Conservation (phyloP, 1,284 basidiomycete genomes). For the Apiotrichum veenhuisii region DNA sequence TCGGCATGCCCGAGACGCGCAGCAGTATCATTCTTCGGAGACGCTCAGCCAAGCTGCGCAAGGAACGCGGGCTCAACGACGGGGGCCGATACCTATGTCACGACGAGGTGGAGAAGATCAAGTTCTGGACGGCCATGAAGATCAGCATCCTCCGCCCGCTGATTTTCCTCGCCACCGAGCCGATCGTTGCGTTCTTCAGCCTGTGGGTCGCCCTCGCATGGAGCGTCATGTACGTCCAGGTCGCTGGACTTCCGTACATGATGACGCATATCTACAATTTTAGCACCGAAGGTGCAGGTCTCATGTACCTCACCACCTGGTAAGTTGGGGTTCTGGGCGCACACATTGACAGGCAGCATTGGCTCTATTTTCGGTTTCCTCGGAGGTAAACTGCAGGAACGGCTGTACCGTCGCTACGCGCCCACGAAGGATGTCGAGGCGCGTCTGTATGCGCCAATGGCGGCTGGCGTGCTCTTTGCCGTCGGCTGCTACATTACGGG, state of each 20-base stretch:
- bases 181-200: slow-evolving; percentile 68
- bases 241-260: slow-evolving; percentile 64
- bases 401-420: slow-evolving; percentile 60
- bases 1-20: slow-evolving; percentile 46
- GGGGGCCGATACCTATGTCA: slow-evolving; percentile 46
- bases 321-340: too few relatives aligned
- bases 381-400: slow-evolving; percentile 63
- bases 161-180: slow-evolving; percentile 65
- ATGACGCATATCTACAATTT: slow-evolving; percentile 65
- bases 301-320: slow-evolving; percentile 58
- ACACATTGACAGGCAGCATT: slow-evolving; percentile 43
- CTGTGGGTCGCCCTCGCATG: slow-evolving; percentile 72
- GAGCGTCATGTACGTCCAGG: slow-evolving; percentile 68
- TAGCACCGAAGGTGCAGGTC: slow-evolving; percentile 61
- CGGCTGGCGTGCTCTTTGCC: slow-evolving; percentile 62
- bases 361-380: slow-evolving; percentile 60
- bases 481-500: slow-evolving; percentile 58
- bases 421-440: slow-evolving; percentile 64
- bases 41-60: slow-evolving; percentile 33
- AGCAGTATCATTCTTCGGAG: slow-evolving; percentile 42
- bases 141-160: slow-evolving; percentile 37
- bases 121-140: slow-evolving; percentile 34
- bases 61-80: slow-evolving; percentile 34
- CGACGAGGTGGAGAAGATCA: slow-evolving; percentile 43
- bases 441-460: slow-evolving; percentile 63